Evolutionary conservation across 352 stramenopile genomes (phyloP), one percentile per base, ranked within the genome.

Genomic region (Globisporangium polare): DNA sequence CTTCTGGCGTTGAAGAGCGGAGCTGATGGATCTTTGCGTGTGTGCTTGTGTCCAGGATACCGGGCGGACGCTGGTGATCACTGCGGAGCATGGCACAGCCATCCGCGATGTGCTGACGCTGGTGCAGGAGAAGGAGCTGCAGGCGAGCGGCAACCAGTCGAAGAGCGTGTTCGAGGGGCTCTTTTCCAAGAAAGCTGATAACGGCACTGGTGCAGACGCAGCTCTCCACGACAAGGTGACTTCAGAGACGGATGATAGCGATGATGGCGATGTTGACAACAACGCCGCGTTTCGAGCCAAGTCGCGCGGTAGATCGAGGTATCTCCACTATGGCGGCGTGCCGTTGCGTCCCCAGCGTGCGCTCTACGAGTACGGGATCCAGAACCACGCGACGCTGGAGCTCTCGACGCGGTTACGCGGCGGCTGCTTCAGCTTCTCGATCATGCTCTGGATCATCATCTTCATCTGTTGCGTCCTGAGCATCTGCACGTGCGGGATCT

Each of bases 371-470:
- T 89, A 90, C 37, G 79, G 72, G n/a, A 82, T 92, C 63, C 80
- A 89, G 62, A 74, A 87, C 52, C 67, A 80, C 58, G 76, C 82
- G 46, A 92, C 82, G 66, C 67, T 92, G 20, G 68, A 88, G 42
- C 65, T 71, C 15, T 66, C 69, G 3, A 35, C 58, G 43, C 74
- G 80, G 18, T 56, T 82, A 27, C 78, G 73, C 33, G 83, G 83
- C 42, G 80, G 83, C 62, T 92, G 83, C 72, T 90, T 90, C 56
- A 67, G 72, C 47, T 72, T 90, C 49, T 92, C 82, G n/a, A 88
- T 92, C 63, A 54, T 79, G 51, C 63, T 92, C 50, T 92, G 82
- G 82, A 82, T 86, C 58, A 63, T 89, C 27, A 92, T 92, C 65
- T 90, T 90, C 61, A 71, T 86, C 58, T 86, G 73, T 66, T 88